Evolutionary conservation across 257 asterid species (phyloP).

Genomic region (Mentha longifolia): DNA sequence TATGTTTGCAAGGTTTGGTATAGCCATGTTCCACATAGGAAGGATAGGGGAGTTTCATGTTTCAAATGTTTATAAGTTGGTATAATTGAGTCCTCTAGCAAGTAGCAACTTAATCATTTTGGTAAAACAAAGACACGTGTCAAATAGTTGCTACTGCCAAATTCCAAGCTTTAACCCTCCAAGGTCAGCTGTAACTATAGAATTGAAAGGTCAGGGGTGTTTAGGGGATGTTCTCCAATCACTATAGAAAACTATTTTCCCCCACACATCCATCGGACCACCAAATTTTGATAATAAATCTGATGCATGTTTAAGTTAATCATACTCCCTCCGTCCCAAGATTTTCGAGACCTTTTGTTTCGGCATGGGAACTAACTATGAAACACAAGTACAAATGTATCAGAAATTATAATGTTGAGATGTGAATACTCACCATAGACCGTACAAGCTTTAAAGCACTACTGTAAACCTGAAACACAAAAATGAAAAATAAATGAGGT

Average conservation of each 20-base stretch:
- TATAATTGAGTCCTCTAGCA: neutral
- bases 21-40: too few relatives aligned
- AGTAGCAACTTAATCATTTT: neutral
- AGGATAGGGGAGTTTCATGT: neutral
- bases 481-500: slow-evolving; percentile 29
- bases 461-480: slow-evolving; percentile 76
- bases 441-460: slow-evolving; percentile 99
- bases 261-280: slow-evolving; percentile 12
- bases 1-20: too few relatives aligned
- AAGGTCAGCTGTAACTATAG: neutral
- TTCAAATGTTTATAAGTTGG: neutral
- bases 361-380: too few relatives aligned
- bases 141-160: neutral
- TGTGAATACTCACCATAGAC: slow-evolving; percentile 76
- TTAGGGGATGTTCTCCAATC: too few relatives aligned
- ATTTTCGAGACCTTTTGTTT: too few relatives aligned
- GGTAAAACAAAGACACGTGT: neutral
- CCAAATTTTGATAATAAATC: neutral
- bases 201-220: neutral
- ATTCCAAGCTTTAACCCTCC: neutral
- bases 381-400: slow-evolving; percentile 16
- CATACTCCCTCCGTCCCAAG: too few relatives aligned
- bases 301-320: neutral
- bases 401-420: slow-evolving; percentile 17
- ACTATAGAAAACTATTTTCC: too few relatives aligned